Base-by-base conservation (phyloP, 441 rosid genomes). In the Arabidopsis lyrata region DNA sequence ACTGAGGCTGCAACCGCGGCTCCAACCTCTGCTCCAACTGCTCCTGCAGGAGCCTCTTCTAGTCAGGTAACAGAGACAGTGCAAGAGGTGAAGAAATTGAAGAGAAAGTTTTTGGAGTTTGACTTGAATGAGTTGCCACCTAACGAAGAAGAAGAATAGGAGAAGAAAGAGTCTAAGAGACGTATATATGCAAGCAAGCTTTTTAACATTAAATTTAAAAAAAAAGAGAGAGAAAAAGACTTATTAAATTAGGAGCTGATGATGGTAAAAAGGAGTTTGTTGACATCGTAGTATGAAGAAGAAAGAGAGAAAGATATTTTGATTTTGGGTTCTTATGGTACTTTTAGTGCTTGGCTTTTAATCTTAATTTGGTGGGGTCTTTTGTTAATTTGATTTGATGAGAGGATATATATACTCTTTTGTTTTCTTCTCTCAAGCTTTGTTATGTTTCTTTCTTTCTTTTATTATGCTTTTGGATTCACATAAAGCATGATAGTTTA, bases 81-180 rank as follows among this genome's bases (percentile, higher is more conserved):
- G 49, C 42, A 72, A 63, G 78, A 68, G 66, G 57, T 32, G 66
- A 68, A 49, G 58, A 72, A 29, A 24, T 3, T 66, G 73, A 61
- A 72, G 54, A 77, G 77, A 67, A 59, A 9, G 39, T 34, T 71
- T 39, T 53, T 56, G 31, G 68, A 67, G 41, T 68, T 86, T 39
- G 90, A 86, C 78, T 86, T 86, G 71, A 84, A 86, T 53, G 69
- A 81, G 70, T 52, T 65, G 68, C 82, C 82, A 65, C 70, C 82
- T 50, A 55, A 77, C 7, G 73, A 71, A 66, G 49, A 56, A 34
- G 76, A 62, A 47, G 36, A 56, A 44, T 45, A 32, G 76, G 39
- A 47, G 36, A 62, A 73, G 76, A 57, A 47, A 36, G 65, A 66
- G 81, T 77, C 74, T 55, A 72, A 67, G 66, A 65, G 67, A 72